Base-by-base conservation (phyloP, 768 basidiomycete genomes). In the Tylopilus intermedius region DNA sequence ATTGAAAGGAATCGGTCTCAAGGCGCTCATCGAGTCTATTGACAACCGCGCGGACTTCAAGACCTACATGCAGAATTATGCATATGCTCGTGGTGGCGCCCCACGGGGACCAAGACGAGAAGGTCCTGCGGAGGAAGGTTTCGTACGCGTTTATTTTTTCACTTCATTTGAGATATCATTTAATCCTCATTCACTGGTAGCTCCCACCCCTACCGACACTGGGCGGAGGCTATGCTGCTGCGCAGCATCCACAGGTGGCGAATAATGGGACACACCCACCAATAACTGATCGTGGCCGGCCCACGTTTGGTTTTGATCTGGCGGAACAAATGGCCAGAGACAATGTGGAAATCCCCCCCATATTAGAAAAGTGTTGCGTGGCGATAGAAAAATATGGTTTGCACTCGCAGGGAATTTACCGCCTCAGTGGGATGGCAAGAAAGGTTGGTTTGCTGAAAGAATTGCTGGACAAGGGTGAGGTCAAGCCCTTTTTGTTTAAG, bases 41-140 rank as follows among this genome's bases (percentile, higher is more conserved):
- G 95, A 99, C 71, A 94, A 94, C 62, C 83, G 94, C 37, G 78
- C 84, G 33, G 96, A 99, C 70, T 98, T 99, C 74, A 95, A 89
- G 72, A 83, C 79, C 8, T 99, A 87, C 67, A 97, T 99, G 94
- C 92, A 96, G 66, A 93, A 96, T 66, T 99, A 95, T 65, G 86
- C 90, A 0, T 92, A 94, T 63, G 92, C 92, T 27, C 88, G 89
- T 55, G 89, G 86, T 10, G 74, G 78, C 45, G 71, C 67, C 37
- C 72, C 74, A 13, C 76, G 83, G 37, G 91, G 89, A n/a, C 91
- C 90, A 27, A 78, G 89, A 55, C 77, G 94, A 56, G 91, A 96
- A 60, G 94, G 91, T 3, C 92, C 93, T 4, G 75, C 80, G 48
- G 91, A 97, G 49, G 93, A 96, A 67, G 92, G 93, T 38, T 96